Base-by-base conservation (phyloP, 805 yeast species). In the Wilhelminamyces savonicus region DNA sequence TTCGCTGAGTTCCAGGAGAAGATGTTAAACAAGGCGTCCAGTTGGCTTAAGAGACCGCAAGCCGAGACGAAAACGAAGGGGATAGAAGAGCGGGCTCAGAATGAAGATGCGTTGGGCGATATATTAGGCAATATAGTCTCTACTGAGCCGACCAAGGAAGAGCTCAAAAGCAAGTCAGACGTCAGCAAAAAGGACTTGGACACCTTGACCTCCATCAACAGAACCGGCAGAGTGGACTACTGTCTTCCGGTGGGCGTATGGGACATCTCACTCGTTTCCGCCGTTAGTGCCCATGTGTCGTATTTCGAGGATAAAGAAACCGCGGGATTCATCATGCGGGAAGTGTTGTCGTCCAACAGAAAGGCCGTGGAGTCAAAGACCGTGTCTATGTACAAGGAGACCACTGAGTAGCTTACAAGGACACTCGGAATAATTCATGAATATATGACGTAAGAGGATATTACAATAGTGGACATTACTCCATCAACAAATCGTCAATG, bases 281-380 rank as follows among this genome's bases (percentile, higher is more conserved):
- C 95, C 0, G 63, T 90, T 7, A 83, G 83, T 28, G 92, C 97
- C 0, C 98, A 90, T 54, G 76, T 84, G 10, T 76, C 85, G 27
- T 90, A 90, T 52, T 80, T 90, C 50, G 95, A 86, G 48, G 94
- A 86, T 43, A 69, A 76, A 29, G 87, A 87, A 45, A 77, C 90
- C 21, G 87, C 94, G 0, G 81, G 80, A 1, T 88, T 90, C 43
- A 53, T 90, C 4, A 54, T 88, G 49, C 66, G 63, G 27, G 87
- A 86, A 48, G 49, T 82, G 1, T 44, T 64, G 21, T 34, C 49
- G 11, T 25, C 42, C 13, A 33, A 43, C 10, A 30, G 39, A n/a
- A 39, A 44, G 6, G 47, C 50, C 5, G 50, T 56, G 3, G 46
- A 40, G 4, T 40, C 47, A 6, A 56, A 59, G 33, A 42, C 41